A percentile compares a stretch with the other conserved stretches of the same genome.
phyloP scores from a whole-genome alignment of 768 basidiomycete genomes.

The Sistotremastrum niveocremeum region DNA sequence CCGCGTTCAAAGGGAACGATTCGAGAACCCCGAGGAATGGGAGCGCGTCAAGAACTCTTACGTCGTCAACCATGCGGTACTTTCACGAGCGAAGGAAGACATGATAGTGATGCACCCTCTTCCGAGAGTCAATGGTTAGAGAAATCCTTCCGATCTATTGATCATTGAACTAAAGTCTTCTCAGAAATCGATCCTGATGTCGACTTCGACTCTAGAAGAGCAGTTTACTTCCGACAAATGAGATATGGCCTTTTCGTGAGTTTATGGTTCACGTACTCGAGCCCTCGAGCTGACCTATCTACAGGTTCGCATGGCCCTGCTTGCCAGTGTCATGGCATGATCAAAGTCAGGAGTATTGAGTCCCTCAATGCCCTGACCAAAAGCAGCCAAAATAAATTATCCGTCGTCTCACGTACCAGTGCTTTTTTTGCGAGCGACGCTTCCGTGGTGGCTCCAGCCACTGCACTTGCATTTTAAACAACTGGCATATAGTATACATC shows the following conservation, averaged over 20 bases:
- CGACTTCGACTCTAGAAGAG: slow-evolving; percentile 87
- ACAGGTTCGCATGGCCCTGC: slow-evolving; percentile 71
- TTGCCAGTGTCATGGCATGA: slow-evolving; percentile 46
- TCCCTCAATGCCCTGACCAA: no score
- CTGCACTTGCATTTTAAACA: no score
- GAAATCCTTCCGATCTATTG: neutral
- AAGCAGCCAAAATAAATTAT: no score
- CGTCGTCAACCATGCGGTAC: slow-evolving; percentile 84
- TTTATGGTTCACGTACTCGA: slow-evolving; percentile 9
- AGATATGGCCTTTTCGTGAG: slow-evolving; percentile 92
- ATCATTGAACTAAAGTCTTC: slow-evolving; percentile 6
- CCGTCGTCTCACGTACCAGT: no score
- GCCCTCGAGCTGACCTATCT: neutral
- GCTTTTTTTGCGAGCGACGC: no score
- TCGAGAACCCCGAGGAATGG: slow-evolving; percentile 73
- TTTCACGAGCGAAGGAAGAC: slow-evolving; percentile 86
- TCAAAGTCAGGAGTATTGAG: neutral
- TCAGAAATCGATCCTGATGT: slow-evolving; percentile 97
- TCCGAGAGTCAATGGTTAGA: slow-evolving; percentile 75
- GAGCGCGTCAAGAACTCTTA: slow-evolving; percentile 84
- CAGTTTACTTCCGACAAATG: slow-evolving; percentile 98
- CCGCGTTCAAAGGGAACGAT: slow-evolving; percentile 90
- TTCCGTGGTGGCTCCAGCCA: no score
- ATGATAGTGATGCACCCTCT: slow-evolving; percentile 99
- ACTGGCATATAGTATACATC: no score